These are phyloP conservation scores for Aspergillus sp. DNA, from an alignment of 2,329 filamentous ascomycete species.

Conservation along the genomic window DNA sequence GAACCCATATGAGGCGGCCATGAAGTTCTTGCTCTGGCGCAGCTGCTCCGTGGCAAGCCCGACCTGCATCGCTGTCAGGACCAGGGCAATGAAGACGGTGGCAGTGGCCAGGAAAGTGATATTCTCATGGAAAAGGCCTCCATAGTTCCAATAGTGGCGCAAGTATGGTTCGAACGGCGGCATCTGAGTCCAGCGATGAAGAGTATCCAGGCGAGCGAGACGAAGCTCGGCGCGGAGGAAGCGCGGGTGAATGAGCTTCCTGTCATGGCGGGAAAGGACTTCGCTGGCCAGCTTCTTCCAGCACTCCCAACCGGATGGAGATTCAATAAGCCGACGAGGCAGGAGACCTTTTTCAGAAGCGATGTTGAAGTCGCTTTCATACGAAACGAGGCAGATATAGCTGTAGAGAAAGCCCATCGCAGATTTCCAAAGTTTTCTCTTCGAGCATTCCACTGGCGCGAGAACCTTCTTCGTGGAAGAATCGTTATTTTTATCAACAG, in stretches of 20 bases:
- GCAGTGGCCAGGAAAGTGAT: constrained; percentile 13
- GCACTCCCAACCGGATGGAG: too few relatives aligned
- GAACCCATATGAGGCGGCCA: constrained; percentile 47
- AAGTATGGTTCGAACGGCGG: not conserved
- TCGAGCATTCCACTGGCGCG: too few relatives aligned
- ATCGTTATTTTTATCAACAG: too few relatives aligned
- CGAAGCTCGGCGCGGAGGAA: not conserved
- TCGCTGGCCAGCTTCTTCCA: too few relatives aligned
- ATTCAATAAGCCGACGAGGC: not conserved
- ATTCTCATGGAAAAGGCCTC: not conserved
- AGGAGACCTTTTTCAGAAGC: not conserved
- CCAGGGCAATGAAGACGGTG: constrained; percentile 26
- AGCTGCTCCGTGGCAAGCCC: constrained; percentile 26
- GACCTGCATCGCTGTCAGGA: constrained; percentile 34
- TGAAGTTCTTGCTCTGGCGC: constrained; percentile 37
- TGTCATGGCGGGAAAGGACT: too few relatives aligned
- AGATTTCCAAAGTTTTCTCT: not conserved
- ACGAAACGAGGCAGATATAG: not conserved
- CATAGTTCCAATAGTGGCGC: not conserved
- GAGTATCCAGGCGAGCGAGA: not conserved
- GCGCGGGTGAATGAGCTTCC: not conserved
- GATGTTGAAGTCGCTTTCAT: not conserved
- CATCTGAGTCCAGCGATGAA: not conserved
- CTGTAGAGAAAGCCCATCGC: not conserved
- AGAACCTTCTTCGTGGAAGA: too few relatives aligned